Evolutionary conservation across 345 rosid species (phyloP).

Genomic region (Balakata baccata): DNA sequence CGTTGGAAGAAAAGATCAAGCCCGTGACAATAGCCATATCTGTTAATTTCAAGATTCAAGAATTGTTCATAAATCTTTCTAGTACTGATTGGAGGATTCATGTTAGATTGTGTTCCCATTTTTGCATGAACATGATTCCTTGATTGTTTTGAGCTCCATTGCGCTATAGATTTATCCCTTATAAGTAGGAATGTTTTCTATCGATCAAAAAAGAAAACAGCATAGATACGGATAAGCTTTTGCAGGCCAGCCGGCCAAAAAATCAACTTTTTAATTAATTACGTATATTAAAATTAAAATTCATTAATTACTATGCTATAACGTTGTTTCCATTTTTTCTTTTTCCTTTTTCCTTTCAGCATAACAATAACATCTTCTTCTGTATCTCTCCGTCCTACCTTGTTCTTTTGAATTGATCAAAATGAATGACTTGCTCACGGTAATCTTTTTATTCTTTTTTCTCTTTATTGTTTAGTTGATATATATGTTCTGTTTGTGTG

Average conservation of each 20-base stretch:
- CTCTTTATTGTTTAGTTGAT: not conserved
- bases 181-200: too few species aligned
- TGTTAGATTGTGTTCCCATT: too few species aligned
- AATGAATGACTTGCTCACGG: conserved; percentile 34
- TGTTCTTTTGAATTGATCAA: conserved; percentile 7
- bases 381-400: not conserved
- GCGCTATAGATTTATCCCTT: too few species aligned
- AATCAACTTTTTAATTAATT: not conserved
- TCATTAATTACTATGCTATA: not conserved
- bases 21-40: too few species aligned
- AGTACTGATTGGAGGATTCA: too few species aligned
- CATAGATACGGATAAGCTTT: not conserved
- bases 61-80: too few species aligned
- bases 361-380: not conserved
- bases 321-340: not conserved
- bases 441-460: not conserved
- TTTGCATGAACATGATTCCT: too few species aligned
- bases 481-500: not conserved
- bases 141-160: too few species aligned
- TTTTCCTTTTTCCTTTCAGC: not conserved
- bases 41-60: too few species aligned
- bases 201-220: too few species aligned
- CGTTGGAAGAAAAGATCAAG: too few species aligned
- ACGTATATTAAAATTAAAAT: not conserved
- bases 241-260: not conserved